Evolutionary conservation across 345 rosid species (phyloP), one percentile per base, ranked within the genome.

Genomic region (Eucalyptus pumila): DNA sequence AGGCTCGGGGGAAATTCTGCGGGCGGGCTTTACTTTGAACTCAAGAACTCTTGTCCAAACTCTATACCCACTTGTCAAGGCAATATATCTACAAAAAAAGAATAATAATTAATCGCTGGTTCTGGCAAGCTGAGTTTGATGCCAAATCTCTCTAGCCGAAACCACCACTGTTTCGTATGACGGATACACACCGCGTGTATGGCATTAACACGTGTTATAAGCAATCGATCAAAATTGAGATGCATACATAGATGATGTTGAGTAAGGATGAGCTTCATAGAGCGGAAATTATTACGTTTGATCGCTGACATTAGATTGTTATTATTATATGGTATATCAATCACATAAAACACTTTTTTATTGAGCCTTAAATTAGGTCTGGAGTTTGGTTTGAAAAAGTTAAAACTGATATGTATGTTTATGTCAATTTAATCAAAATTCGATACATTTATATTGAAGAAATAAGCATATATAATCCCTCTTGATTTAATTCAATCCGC

Each of bases 221-320:
- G 42, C 27, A 8, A 40, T 14, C 0, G 7, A 40, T 76, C 27
- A 76, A 40, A 40, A 76, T 24, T 40, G 9, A 76, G 83, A 40
- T 40, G 30, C 47, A 40, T 19, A 21, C 30, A 11, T 3, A 21
- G 0, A 23, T 40, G 9, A 76, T 21, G 85, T 37, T 10, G 42
- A 72, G 3, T 11, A 37, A 37, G 45, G 27, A 76, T 23, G 30
- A 76, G 12, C 14, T 56, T 56, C 30, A 56, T 0, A 24, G 14
- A 24, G 14, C 0, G 30, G 6, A 56, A 3, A 56, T 56, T 23
- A 56, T 24, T 24, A 24, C 6, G 6, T 56, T 56, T 23, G 62
- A 10, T 56, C 3, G 1, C 11, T 0, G 1, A 8, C 11, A 52
- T 52, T 52, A 11, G 58, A 11, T 52, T 52, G 11, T 52, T 1